phyloP scores from a whole-genome alignment of 345 rosid genomes.

The Lepidium africanum region DNA sequence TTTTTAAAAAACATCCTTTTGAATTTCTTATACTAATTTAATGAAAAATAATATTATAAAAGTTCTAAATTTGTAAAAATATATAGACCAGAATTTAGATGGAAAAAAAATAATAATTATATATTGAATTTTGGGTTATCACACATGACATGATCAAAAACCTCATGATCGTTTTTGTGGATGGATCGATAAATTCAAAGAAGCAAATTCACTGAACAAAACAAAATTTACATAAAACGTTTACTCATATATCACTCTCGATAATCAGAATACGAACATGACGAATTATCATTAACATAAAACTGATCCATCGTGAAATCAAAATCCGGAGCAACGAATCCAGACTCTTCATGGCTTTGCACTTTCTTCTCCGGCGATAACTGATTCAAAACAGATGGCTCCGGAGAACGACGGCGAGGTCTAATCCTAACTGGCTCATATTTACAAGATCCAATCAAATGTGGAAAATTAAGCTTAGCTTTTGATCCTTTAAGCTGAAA shows the following conservation, averaged over 20 bases:
- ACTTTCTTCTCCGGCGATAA: background rate
- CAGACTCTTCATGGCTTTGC: background rate
- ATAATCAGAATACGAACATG: constrained; percentile 2
- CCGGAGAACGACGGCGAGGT: constrained; percentile 39
- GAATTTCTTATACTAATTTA: no score
- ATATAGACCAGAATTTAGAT: no score
- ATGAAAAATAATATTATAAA: no score
- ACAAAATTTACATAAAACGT: background rate
- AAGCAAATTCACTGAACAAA: background rate
- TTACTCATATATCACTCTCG: background rate
- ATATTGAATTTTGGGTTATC: no score
- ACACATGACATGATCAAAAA: no score
- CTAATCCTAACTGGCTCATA: constrained; percentile 40
- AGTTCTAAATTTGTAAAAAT: no score
- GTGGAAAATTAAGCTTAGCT: constrained; percentile 56
- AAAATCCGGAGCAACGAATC: constrained; percentile 1
- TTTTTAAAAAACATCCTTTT: no score
- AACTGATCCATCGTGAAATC: constrained; percentile 14
- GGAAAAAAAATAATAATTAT: no score
- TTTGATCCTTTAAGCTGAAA: constrained; percentile 46
- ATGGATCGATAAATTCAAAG: background rate
- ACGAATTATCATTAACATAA: background rate
- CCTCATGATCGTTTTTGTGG: no score
- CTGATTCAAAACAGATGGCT: background rate
- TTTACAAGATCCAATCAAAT: constrained; percentile 35